Percentiles rank a stretch among this genome's conserved stretches.
Conservation (phyloP, 2,329 filamentous ascomycete genomes). For the Aureobasidium pullulans region DNA sequence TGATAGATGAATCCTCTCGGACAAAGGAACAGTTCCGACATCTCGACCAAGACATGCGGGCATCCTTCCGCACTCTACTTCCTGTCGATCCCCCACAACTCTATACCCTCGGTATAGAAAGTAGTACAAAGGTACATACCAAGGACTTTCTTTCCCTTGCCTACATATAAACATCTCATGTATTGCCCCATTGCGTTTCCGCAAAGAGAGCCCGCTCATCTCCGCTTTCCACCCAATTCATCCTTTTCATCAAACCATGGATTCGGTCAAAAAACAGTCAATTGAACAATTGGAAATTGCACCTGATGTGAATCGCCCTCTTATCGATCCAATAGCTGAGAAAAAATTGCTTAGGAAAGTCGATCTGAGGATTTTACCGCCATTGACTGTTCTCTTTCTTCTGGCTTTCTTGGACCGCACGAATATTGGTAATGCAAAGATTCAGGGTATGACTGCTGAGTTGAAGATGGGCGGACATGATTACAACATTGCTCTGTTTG, state of each 20-base stretch:
- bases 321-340: conserved; percentile 23
- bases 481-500: conserved; percentile 32
- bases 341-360: conserved; percentile 42
- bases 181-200: not conserved
- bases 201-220: not conserved
- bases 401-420: conserved; percentile 40
- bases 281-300: conserved; percentile 2
- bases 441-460: conserved; percentile 31
- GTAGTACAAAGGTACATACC: not conserved
- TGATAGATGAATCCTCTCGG: not conserved
- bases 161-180: not conserved
- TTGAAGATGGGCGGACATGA: conserved; percentile 30
- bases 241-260: not conserved
- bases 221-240: too few species aligned
- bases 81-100: conserved; percentile 4
- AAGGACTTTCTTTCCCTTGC: not conserved
- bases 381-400: conserved; percentile 39
- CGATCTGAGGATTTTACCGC: conserved; percentile 42
- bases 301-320: not conserved
- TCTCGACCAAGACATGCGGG: not conserved
- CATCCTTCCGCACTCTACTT: not conserved
- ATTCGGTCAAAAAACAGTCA: not conserved
- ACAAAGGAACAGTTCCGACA: not conserved
- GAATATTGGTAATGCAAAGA: conserved; percentile 35
- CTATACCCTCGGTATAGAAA: not conserved